Conservation (phyloP, 495 filamentous ascomycete species). For the Massariosphaeria phaeospora region DNA sequence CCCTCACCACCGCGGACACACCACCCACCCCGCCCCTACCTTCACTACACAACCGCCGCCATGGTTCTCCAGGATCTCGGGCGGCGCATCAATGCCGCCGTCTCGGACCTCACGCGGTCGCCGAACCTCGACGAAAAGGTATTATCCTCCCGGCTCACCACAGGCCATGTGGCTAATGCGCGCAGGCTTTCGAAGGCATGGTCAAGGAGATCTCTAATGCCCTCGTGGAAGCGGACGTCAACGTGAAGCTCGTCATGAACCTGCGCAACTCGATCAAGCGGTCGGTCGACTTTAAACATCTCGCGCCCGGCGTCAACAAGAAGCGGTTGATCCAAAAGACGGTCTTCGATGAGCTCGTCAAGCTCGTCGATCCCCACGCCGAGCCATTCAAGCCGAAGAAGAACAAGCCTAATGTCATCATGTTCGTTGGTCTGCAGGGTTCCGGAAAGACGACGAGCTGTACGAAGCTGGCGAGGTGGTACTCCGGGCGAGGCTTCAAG, state of each 20-base stretch:
- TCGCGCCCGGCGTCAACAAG: slow-evolving; percentile 87
- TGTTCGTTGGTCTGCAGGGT: slow-evolving; percentile 98
- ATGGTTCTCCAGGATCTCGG: slow-evolving; percentile 99
- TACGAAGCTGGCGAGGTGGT: slow-evolving; percentile 94
- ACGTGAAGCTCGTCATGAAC: slow-evolving; percentile 84
- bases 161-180: slow-evolving; percentile 10
- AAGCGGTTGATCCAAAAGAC: slow-evolving; percentile 97
- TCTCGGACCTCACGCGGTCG: slow-evolving; percentile 87
- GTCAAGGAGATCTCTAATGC: slow-evolving; percentile 94
- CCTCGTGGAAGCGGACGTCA: slow-evolving; percentile 92
- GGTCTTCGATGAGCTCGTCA: slow-evolving; percentile 94
- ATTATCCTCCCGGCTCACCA: not conserved
- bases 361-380: slow-evolving; percentile 91
- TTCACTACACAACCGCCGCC: slow-evolving; percentile 11
- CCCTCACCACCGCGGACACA: not conserved
- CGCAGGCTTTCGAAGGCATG: slow-evolving; percentile 92
- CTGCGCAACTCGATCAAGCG: slow-evolving; percentile 90
- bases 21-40: not conserved
- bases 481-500: slow-evolving; percentile 90
- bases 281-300: slow-evolving; percentile 87
- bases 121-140: slow-evolving; percentile 96
- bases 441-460: slow-evolving; percentile 97
- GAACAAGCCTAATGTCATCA: slow-evolving; percentile 91
- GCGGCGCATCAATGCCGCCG: slow-evolving; percentile 94
- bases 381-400: slow-evolving; percentile 97